Base-by-base conservation (phyloP, 306 rosid species). In the Prunus padus region DNA sequence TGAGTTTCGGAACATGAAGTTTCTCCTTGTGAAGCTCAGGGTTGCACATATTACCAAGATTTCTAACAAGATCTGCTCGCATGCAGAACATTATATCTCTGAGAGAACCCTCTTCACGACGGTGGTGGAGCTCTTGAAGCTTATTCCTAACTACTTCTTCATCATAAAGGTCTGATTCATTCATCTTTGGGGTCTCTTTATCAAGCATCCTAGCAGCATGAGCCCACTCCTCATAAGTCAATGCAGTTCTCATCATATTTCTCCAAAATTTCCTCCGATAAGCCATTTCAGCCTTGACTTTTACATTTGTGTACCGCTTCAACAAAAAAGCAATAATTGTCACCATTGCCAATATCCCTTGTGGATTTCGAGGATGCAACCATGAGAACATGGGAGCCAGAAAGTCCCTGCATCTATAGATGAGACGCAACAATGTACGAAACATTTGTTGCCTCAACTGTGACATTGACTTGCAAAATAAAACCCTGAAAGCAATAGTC, bases 131-230 rank as follows among this genome's bases (percentile, higher is more conserved):
- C 88, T 95, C 99, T 73, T 92, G 92, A 74, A 92, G 89, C 81
- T 90, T 95, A 89, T 91, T 95, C 73, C 84, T 83, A 25, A 95
- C 92, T 81, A 95, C 78, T 76, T 92, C 97, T 23, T 79, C 97
- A 15, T 92, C 99, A 72, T 89, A 95, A 69, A 89, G 88, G 69
- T 90, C 88, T 0, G 93, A 89, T 73, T 95, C 99, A 71, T 88
- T 92, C 97, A 92, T 77, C 83, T 75, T 95, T 6, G 91, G 90
- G 67, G 99, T 88, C 83, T 87, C 93, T 44, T 88, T 92, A 80
- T 95, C 97, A 81, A 95, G 96, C 99, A 95, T 95, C 87, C 87
- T 95, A 72, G 99, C 99, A 67, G 92, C 99, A 87, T 95, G 96
- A 81, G 97, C 96, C 99, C 99, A 95, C 79, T 95, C 99, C 87